Evolutionary conservation across 805 yeast genomes (phyloP).

Genomic region (Suhomyces canberraensis): DNA sequence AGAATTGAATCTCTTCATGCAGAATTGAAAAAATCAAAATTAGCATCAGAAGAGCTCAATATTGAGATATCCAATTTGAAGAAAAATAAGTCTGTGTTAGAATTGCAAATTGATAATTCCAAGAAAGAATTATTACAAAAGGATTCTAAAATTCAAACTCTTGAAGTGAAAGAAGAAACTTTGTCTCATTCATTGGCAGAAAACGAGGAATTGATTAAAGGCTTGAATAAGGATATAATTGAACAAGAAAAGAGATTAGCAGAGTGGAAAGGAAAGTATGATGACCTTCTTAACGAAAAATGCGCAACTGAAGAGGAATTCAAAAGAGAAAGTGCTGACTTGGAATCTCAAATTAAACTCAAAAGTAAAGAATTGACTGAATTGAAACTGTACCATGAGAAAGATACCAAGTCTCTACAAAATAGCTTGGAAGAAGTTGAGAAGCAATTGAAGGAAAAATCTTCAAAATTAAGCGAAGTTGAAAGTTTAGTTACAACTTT

Average conservation of each 20-base stretch:
- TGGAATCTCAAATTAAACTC: constrained; percentile 1
- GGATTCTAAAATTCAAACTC: no score
- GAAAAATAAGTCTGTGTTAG: neutral
- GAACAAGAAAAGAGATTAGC: neutral
- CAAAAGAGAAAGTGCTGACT: neutral
- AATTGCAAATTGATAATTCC: neutral
- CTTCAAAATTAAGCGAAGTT: neutral
- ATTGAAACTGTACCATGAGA: no score
- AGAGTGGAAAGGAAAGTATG: neutral
- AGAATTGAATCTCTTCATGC: no score
- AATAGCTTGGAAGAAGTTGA: neutral
- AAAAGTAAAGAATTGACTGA: no score
- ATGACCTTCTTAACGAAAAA: neutral
- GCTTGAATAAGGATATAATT: no score
- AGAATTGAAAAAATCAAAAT: neutral
- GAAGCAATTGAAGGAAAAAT: neutral
- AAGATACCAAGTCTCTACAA: no score
- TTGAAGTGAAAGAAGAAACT: no score
- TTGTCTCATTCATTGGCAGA: no score
- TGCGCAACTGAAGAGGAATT: constrained; percentile 1
- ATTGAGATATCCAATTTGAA: neutral
- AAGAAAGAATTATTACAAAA: no score
- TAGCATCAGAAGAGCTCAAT: neutral
- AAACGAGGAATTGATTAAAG: no score
- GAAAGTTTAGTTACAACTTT: neutral